Percentiles rank a stretch among this genome's conserved stretches.
Evolutionary conservation across 208 protist species (phyloP).

Genomic region (Trypanosoma avium): DNA sequence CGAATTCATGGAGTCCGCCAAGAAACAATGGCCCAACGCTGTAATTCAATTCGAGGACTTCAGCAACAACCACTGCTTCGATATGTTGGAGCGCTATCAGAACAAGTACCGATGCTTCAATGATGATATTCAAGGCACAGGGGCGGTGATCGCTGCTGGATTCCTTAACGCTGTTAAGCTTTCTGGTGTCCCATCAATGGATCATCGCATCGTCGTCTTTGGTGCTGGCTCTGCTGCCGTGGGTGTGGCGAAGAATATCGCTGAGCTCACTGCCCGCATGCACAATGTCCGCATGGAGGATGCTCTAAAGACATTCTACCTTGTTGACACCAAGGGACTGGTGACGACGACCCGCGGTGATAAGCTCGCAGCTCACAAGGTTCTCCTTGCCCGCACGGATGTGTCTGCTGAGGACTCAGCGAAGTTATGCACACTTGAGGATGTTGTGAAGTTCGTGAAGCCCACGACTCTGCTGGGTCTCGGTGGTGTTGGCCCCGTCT

Average conservation of each 20-base stretch:
- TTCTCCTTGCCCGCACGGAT: conserved; percentile 83
- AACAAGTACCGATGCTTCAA: conserved; percentile 93
- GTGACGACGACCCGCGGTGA: conserved; percentile 83
- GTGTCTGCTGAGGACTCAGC: conserved; percentile 60
- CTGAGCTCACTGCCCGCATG: conserved; percentile 58
- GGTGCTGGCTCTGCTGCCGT: conserved; percentile 94
- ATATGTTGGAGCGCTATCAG: conserved; percentile 89
- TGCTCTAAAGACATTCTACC: conserved; percentile 86
- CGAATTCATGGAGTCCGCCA: conserved; percentile 85
- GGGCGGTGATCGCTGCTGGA: conserved; percentile 92
- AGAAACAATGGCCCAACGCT: conserved; percentile 66
- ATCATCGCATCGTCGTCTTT: conserved; percentile 86
- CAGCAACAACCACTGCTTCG: conserved; percentile 89
- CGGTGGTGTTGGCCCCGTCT: conserved; percentile 86
- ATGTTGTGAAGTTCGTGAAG: conserved; percentile 89
- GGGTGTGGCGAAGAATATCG: conserved; percentile 95
- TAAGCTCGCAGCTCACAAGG: conserved; percentile 87
- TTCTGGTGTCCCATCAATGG: conserved; percentile 6
- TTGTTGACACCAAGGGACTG: conserved; percentile 92
- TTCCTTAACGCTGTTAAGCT: conserved; percentile 88
- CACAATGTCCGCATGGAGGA: conserved; percentile 74
- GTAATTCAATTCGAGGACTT: conserved; percentile 96
- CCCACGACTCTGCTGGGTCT: conserved; percentile 96
- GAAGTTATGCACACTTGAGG: conserved; percentile 51
- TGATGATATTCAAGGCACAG: conserved; percentile 97